phyloP scores from a whole-genome alignment of 768 basidiomycete genomes.

The Tricholoma terreum region DNA sequence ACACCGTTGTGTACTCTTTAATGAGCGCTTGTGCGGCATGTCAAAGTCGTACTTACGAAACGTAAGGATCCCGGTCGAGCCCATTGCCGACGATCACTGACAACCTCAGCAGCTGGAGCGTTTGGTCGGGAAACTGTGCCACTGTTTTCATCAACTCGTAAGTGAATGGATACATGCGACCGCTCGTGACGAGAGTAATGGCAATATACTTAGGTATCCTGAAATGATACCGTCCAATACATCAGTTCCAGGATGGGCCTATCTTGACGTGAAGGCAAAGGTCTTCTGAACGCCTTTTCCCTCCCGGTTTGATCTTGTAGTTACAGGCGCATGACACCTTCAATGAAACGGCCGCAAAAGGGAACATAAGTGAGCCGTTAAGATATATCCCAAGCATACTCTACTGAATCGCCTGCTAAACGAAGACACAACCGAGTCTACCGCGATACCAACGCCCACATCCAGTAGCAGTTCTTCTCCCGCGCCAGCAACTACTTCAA shows the following conservation, averaged over 20 bases:
- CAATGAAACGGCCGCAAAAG: slow-evolving; percentile 36
- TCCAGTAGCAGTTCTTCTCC: slow-evolving; percentile 2
- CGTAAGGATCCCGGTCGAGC: slow-evolving; percentile 22
- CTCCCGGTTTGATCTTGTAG: background rate
- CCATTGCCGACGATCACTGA: background rate
- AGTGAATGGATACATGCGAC: slow-evolving; percentile 6
- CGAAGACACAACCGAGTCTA: slow-evolving; percentile 35
- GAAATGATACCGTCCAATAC: slow-evolving; percentile 45
- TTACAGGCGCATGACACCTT: slow-evolving; percentile 35
- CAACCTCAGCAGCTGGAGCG: slow-evolving; percentile 42
- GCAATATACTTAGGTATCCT: slow-evolving; percentile 37
- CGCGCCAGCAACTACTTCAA: slow-evolving; percentile 8
- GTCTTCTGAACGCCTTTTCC: background rate
- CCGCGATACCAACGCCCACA: slow-evolving; percentile 27
- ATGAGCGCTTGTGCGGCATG: slow-evolving; percentile 59
- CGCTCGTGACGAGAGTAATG: background rate
- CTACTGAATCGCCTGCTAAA: background rate
- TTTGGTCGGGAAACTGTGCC: slow-evolving; percentile 49
- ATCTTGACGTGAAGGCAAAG: slow-evolving; percentile 46
- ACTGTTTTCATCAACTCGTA: slow-evolving; percentile 29
- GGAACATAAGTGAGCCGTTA: slow-evolving; percentile 29
- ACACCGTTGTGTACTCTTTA: slow-evolving; percentile 51
- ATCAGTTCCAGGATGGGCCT: slow-evolving; percentile 62
- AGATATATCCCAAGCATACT: background rate
- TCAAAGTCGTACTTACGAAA: slow-evolving; percentile 41